A percentile compares a stretch with the other conserved stretches of the same genome.
Conservation (phyloP, 345 rosid species). For the Balakata baccata region DNA sequence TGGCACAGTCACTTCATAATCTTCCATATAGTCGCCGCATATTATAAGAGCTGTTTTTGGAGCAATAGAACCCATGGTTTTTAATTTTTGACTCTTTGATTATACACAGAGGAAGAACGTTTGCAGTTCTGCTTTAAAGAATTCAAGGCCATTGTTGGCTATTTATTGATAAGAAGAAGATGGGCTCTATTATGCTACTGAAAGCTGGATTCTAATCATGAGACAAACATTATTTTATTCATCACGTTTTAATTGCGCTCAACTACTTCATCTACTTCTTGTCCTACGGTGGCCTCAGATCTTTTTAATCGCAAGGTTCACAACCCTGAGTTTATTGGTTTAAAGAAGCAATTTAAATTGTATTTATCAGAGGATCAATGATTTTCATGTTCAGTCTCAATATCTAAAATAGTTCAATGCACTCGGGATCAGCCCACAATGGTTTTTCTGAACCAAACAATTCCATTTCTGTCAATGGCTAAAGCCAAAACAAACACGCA, state of each 20-base stretch:
- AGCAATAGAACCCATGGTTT: not conserved
- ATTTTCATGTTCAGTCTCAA: too few relatives aligned
- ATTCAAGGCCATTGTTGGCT: not conserved
- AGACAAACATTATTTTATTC: too few relatives aligned
- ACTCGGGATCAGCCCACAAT: too few relatives aligned
- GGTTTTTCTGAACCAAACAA: too few relatives aligned
- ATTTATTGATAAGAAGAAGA: not conserved
- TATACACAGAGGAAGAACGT: too few relatives aligned
- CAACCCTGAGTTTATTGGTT: too few relatives aligned
- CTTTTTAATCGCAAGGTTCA: not conserved
- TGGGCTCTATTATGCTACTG: not conserved
- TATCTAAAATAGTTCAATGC: too few relatives aligned
- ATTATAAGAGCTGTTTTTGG: conserved; percentile 42
- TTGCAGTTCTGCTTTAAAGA: too few relatives aligned
- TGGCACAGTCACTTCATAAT: conserved; percentile 44
- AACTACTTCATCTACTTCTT: not conserved
- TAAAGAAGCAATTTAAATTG: too few relatives aligned
- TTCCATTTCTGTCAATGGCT: too few relatives aligned
- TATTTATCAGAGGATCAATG: too few relatives aligned
- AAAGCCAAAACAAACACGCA: too few relatives aligned
- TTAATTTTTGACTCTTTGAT: not conserved
- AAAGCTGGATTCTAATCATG: not conserved
- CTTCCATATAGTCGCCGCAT: conserved; percentile 61
- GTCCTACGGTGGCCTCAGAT: not conserved
- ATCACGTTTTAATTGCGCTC: not conserved